Evolutionary conservation across 768 basidiomycete species (phyloP), one percentile per base, ranked within the genome.

Genomic region (Pisolithus orientalis): DNA sequence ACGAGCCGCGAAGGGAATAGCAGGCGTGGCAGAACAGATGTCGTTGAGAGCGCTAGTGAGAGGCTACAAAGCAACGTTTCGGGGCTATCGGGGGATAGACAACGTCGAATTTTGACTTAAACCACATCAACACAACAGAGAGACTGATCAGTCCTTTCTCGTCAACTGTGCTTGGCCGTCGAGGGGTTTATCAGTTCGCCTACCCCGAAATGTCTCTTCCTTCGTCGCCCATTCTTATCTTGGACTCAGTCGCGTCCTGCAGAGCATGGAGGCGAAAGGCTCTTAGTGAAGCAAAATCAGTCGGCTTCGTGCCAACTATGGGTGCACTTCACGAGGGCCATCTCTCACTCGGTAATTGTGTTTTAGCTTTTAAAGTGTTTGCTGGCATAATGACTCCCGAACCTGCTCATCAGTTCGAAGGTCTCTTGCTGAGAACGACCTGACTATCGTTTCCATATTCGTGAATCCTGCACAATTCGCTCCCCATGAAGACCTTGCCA

Each of bases 391-490:
- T 17, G 39, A 51, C 32, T n/a, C 34, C 25, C 16, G 47, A 50
- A 51, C 52, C 47, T 44, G 21, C n/a, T 25, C 32, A 40, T 44
- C 65, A 98, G 95, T 98, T 24, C 76, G 80, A 53, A 75, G 75
- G 47, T 94, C 91, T 0, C 76, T 98, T 4, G 65, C 70, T 2
- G 79, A 84, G 51, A 94, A 94, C 62, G 89, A 93, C 52, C 69
- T 85, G 39, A 98, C 96, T 0, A 82, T 97, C 59, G 72, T 97
- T 53, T 96, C 94, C 27, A 91, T 99, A 59, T 99, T 97, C 67
- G 94, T 99, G 53, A 98, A 99, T 65, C 96, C 96, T 0, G 88
- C 94, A 3, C 94, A 98, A 67, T 99, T 99, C 60, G 91, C 95
- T 8, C 94, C 92, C 0, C 84, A 92, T 57, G 96, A 99, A 70